phyloP scores from a whole-genome alignment of 2,329 filamentous ascomycete genomes.

The Chaetomiaceae sp. region DNA sequence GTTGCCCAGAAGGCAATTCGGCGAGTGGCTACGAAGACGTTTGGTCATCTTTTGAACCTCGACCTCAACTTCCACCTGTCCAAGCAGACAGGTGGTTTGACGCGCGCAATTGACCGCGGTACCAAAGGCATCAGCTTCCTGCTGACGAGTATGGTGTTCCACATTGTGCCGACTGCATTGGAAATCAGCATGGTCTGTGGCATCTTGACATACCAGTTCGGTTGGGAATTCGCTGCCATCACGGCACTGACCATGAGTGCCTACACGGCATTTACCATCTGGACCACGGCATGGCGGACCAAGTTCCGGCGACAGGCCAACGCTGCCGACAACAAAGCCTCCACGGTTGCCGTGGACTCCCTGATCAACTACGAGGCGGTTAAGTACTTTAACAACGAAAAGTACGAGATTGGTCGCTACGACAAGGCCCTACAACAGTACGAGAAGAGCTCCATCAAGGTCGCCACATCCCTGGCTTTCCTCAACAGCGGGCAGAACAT shows the following conservation, averaged over 20 bases:
- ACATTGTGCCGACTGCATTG: slow-evolving; percentile 86
- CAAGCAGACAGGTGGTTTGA: slow-evolving; percentile 91
- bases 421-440: slow-evolving; percentile 82
- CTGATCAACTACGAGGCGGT: slow-evolving; percentile 99
- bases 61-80: slow-evolving; percentile 92
- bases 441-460: slow-evolving; percentile 92
- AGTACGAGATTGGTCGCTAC: slow-evolving; percentile 86
- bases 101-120: slow-evolving; percentile 88
- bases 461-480: slow-evolving; percentile 86
- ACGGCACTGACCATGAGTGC: slow-evolving; percentile 87
- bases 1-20: slow-evolving; percentile 97
- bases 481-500: slow-evolving; percentile 95
- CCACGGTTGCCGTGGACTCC: slow-evolving; percentile 92
- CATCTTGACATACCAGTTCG: slow-evolving; percentile 95
- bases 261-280: slow-evolving; percentile 95
- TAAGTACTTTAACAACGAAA: slow-evolving; percentile 99
- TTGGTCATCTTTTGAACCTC: slow-evolving; percentile 79
- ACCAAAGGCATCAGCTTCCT: slow-evolving; percentile 98
- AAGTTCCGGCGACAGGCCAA: slow-evolving; percentile 95
- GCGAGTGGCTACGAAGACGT: slow-evolving; percentile 85
- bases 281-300: slow-evolving; percentile 93
- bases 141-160: slow-evolving; percentile 96
- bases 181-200: slow-evolving; percentile 96
- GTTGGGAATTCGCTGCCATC: slow-evolving; percentile 83
- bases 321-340: slow-evolving; percentile 90